These are phyloP conservation scores for Odontarrhena argentea DNA, from an alignment of 345 rosid genomes.

Conservation along the genomic window DNA sequence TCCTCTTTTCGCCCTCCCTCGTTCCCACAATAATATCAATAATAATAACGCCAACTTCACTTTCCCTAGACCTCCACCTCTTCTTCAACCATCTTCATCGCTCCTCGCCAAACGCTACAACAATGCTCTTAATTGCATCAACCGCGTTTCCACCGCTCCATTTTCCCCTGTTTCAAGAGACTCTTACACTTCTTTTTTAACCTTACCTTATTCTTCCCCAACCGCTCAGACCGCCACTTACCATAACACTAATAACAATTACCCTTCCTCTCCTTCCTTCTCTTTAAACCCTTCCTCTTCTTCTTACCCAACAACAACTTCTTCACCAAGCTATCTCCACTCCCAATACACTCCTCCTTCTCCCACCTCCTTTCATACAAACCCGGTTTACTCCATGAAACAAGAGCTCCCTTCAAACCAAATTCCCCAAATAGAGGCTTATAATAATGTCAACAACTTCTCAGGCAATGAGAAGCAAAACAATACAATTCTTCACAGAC, in stretches of 20 bases:
- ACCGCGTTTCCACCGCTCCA: slow-evolving; percentile 40
- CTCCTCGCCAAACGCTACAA: slow-evolving; percentile 47
- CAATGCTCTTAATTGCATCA: slow-evolving; percentile 21
- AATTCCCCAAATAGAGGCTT: slow-evolving; percentile 21
- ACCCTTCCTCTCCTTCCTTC: slow-evolving; percentile 37
- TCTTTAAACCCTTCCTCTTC: slow-evolving; percentile 38
- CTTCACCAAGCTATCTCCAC: slow-evolving; percentile 36
- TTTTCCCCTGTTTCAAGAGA: slow-evolving; percentile 41
- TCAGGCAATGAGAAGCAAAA: slow-evolving; percentile 30
- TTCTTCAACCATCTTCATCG: slow-evolving; percentile 50
- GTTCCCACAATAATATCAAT: slow-evolving; percentile 27
- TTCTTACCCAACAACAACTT: slow-evolving; percentile 33
- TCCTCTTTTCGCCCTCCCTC: slow-evolving; percentile 46
- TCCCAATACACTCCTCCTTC: slow-evolving; percentile 37
- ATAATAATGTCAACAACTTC: slow-evolving; percentile 30
- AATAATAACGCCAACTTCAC: slow-evolving; percentile 32
- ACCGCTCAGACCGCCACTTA: slow-evolving; percentile 33
- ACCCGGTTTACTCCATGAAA: slow-evolving; percentile 41
- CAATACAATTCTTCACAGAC: slow-evolving; percentile 19
- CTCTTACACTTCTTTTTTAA: slow-evolving; percentile 38
- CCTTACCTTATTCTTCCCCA: slow-evolving; percentile 37
- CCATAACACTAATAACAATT: slow-evolving; percentile 31
- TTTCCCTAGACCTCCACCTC: slow-evolving; percentile 50
- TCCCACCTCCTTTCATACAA: slow-evolving; percentile 38
- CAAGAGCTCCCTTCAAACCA: slow-evolving; percentile 87